Base-by-base conservation (phyloP, 106 monocot genomes). In the Dioscorea dumetorum region DNA sequence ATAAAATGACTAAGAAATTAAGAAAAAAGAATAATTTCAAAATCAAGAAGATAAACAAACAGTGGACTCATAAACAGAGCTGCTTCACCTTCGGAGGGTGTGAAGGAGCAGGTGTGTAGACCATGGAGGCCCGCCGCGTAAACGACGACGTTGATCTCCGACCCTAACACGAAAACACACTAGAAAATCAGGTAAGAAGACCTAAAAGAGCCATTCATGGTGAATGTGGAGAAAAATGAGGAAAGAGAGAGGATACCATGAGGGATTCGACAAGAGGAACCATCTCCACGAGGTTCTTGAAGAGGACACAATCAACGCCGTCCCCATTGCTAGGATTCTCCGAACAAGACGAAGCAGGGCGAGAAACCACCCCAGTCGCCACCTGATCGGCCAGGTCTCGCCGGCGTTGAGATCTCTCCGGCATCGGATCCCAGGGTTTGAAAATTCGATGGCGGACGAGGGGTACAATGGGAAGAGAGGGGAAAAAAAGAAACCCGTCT, bases 251-350 rank as follows among this genome's bases (percentile, higher is more conserved):
- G 12, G 21, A 97, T 54, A 54, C 97, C 97, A 97, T 88, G 72
- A 97, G 89, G 48, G 97, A 90, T 28, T 97, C 97, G 54, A 97
- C 83, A 35, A 97, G 87, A 50, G 97, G 97, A 17, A 92, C 88
- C 76, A 97, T 87, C 76, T 97, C 97, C 34, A 97, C 92, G 64
- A 97, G 85, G 81, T 97, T 92, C 51, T 79, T 83, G 74, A 84
- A 91, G 23, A 97, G 92, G 53, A 89, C 86, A 9, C 74, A 63
- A 68, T 97, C 97, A 67, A 97, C 77, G 73, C 83, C 76, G 16
- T 73, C 78, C 24, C 53, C 81, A 49, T 49, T 73, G 10, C 57
- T 70, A 16, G 84, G 51, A 12, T 64, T 33, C 16, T 14, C 22
- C 32, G 24, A 64, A 61, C 71, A 48, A 21, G 70, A 23, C 11